A percentile compares a stretch with the other conserved stretches of the same genome.
Evolutionary conservation across 1,284 basidiomycete genomes (phyloP).

Genomic region (Boletus sp.): DNA sequence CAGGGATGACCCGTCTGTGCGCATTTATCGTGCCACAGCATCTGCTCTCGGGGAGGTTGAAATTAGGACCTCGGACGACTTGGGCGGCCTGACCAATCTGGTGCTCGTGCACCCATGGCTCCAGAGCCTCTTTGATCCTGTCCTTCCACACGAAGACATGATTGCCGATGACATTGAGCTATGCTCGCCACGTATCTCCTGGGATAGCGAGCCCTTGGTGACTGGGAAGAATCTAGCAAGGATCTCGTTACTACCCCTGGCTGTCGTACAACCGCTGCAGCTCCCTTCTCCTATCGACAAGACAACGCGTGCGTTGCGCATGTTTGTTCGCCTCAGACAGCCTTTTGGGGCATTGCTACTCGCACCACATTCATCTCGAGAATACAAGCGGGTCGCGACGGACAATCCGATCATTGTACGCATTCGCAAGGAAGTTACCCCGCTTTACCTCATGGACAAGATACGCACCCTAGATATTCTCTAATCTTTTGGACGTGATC

Average conservation of each 20-base stretch:
- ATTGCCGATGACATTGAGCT: slow-evolving; percentile 15
- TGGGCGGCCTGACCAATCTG: slow-evolving; percentile 17
- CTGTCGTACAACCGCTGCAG: slow-evolving; percentile 2
- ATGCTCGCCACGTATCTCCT: neutral
- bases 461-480: slow-evolving; percentile 28
- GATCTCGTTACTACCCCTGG: slow-evolving; percentile 6
- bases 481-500: neutral
- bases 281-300: slow-evolving; percentile 25
- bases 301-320: slow-evolving; percentile 19
- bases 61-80: slow-evolving; percentile 20
- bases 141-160: slow-evolving; percentile 29
- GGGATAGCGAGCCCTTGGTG: neutral
- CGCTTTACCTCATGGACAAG: slow-evolving; percentile 18
- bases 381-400: slow-evolving; percentile 26
- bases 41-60: slow-evolving; percentile 16
- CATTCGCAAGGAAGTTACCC: slow-evolving; percentile 18
- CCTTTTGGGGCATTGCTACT: slow-evolving; percentile 29
- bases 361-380: slow-evolving; percentile 14
- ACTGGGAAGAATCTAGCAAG: neutral
- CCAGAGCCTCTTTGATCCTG: slow-evolving; percentile 20
- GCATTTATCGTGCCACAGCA: slow-evolving; percentile 20
- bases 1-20: neutral
- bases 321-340: slow-evolving; percentile 25
- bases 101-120: slow-evolving; percentile 32
- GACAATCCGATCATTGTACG: slow-evolving; percentile 22